These are phyloP conservation scores for Ceratonia siliqua DNA, from an alignment of 306 rosid genomes.

Conservation along the genomic window DNA sequence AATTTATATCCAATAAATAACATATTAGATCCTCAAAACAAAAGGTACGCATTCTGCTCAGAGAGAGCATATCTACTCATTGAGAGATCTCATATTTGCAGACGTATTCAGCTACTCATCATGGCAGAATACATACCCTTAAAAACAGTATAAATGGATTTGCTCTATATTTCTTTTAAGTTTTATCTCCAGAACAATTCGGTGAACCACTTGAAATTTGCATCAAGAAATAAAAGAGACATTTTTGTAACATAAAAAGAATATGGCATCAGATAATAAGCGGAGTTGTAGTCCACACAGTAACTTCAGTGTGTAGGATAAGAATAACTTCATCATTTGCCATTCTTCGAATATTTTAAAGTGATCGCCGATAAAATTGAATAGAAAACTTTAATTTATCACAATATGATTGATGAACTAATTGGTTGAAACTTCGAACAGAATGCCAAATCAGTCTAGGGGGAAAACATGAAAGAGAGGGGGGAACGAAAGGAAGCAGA, in stretches of 20 bases:
- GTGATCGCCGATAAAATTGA: neutral
- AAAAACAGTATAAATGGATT: neutral
- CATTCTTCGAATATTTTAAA: neutral
- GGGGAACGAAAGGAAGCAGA: neutral
- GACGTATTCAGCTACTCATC: conserved; percentile 46
- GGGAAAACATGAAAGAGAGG: neutral
- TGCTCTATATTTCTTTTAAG: neutral
- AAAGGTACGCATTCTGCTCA: conserved; percentile 33
- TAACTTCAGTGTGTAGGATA: conserved; percentile 45
- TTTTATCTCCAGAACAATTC: neutral
- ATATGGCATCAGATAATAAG: conserved; percentile 49
- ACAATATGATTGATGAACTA: neutral
- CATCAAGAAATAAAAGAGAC: neutral
- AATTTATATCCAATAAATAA: neutral
- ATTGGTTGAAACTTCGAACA: neutral
- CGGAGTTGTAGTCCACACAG: conserved; percentile 45
- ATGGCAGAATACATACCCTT: conserved; percentile 30
- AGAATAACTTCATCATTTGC: conserved; percentile 44
- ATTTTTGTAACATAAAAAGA: neutral
- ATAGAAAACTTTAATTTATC: neutral
- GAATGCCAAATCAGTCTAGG: neutral
- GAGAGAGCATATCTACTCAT: conserved; percentile 51
- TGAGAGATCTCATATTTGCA: conserved; percentile 52
- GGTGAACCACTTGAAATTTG: neutral
- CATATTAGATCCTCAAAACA: neutral